A percentile compares a stretch with the other conserved stretches of the same genome.
Conservation (phyloP, 768 basidiomycete species). For the Pulveroboletus sp. region DNA sequence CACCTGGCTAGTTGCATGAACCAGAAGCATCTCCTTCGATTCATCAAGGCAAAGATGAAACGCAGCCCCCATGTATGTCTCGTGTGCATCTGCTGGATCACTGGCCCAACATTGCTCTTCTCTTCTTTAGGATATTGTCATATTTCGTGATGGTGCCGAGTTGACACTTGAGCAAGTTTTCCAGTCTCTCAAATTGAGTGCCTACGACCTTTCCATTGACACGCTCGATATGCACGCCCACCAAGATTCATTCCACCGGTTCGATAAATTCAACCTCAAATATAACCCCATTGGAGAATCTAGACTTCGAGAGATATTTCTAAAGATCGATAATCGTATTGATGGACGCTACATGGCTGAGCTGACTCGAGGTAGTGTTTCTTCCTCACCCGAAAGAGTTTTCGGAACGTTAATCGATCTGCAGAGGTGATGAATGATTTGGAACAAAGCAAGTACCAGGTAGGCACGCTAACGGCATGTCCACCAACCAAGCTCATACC, state of each 20-base stretch:
- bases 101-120: not conserved
- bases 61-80: slow-evolving; percentile 64
- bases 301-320: slow-evolving; percentile 89
- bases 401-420: not conserved
- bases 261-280: slow-evolving; percentile 97
- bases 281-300: slow-evolving; percentile 98
- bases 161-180: slow-evolving; percentile 93
- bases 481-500: not conserved
- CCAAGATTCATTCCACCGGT: slow-evolving; percentile 96
- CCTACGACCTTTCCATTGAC: slow-evolving; percentile 97
- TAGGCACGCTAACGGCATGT: slow-evolving; percentile 24
- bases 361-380: slow-evolving; percentile 70
- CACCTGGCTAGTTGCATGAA: slow-evolving; percentile 99
- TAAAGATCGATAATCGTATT: slow-evolving; percentile 96
- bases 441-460: slow-evolving; percentile 98
- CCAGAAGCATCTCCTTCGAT: slow-evolving; percentile 95
- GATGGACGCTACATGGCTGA: slow-evolving; percentile 92
- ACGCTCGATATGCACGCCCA: slow-evolving; percentile 99
- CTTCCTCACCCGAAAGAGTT: not conserved
- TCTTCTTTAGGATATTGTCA: slow-evolving; percentile 80
- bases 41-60: slow-evolving; percentile 99
- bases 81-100: not conserved
- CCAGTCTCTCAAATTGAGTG: slow-evolving; percentile 87
- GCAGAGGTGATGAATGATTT: slow-evolving; percentile 96
- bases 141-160: slow-evolving; percentile 87